Evolutionary conservation across 257 asterid species (phyloP).

Genomic region (Henckelia pumila): DNA sequence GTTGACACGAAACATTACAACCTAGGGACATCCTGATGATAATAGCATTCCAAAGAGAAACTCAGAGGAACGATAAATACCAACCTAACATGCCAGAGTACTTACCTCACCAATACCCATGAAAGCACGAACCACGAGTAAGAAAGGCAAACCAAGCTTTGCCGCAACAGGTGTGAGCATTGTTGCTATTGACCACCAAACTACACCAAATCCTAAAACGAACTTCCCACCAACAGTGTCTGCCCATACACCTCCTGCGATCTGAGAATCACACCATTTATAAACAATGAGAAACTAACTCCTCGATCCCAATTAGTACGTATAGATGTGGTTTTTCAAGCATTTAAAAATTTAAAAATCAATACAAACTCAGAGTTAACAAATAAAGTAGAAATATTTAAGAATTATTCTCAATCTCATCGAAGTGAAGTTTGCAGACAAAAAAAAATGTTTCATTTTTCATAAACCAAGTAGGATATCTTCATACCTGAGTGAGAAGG

Average conservation of each 20-base stretch:
- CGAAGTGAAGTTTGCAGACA: conserved; percentile 10
- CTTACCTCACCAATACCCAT: conserved; percentile 95
- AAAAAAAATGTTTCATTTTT: not conserved
- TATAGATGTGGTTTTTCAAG: not conserved
- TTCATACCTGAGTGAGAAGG: conserved; percentile 84
- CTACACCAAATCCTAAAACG: conserved; percentile 86
- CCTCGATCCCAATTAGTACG: not conserved
- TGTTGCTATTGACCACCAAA: conserved; percentile 95
- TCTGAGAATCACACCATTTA: conserved; percentile 41
- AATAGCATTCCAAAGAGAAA: conserved; percentile 3
- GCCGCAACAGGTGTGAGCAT: conserved; percentile 83
- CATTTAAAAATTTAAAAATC: not conserved
- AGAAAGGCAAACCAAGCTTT: conserved; percentile 72
- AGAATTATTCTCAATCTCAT: conserved; percentile 11
- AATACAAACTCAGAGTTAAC: not conserved
- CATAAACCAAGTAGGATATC: conserved; percentile 9
- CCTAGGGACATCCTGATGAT: not conserved
- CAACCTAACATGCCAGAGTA: conserved; percentile 16
- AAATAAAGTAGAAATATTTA: conserved; percentile 13
- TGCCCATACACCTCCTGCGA: conserved; percentile 98
- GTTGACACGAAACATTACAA: conserved; percentile 16
- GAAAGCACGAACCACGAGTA: conserved; percentile 84
- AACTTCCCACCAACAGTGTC: conserved; percentile 89
- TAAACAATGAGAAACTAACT: conserved; percentile 23
- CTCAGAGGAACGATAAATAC: conserved; percentile 5